These are phyloP conservation scores for Corynespora cassiicola DNA, from an alignment of 2,329 filamentous ascomycete species.

Conservation along the genomic window DNA sequence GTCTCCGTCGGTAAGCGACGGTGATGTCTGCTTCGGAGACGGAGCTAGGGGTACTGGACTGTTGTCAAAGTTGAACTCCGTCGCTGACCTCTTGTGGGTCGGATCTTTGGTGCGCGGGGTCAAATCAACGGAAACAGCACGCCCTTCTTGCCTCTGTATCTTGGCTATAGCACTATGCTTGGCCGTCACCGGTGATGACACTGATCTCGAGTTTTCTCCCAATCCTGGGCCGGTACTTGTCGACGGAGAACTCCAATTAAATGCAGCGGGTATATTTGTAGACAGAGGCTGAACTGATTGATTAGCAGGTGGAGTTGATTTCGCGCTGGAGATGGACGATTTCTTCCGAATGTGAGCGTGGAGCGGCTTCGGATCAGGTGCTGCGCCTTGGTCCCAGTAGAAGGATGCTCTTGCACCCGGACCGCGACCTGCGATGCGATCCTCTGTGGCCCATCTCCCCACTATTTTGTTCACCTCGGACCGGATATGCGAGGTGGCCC, in stretches of 20 bases:
- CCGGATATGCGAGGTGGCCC: slow-evolving; percentile 40
- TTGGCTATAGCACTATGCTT: slow-evolving; percentile 21
- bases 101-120: slow-evolving; percentile 15
- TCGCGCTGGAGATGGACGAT: slow-evolving; percentile 24
- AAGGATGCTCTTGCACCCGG: slow-evolving; percentile 42
- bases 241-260: slow-evolving; percentile 42
- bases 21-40: slow-evolving; percentile 2
- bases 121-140: slow-evolving; percentile 27
- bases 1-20: slow-evolving; percentile 5
- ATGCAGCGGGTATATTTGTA: slow-evolving; percentile 30
- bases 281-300: slow-evolving; percentile 28
- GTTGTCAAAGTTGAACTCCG: slow-evolving; percentile 4
- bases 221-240: slow-evolving; percentile 25
- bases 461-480: slow-evolving; percentile 44
- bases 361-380: slow-evolving; percentile 19
- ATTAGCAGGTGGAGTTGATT: slow-evolving; percentile 20
- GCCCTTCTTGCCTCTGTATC: slow-evolving; percentile 24
- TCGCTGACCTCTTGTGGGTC: slow-evolving; percentile 22
- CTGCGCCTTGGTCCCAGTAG: slow-evolving; percentile 43
- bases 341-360: slow-evolving; percentile 29
- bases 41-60: slow-evolving; percentile 1
- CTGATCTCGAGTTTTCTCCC: slow-evolving; percentile 22
- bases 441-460: slow-evolving; percentile 44
- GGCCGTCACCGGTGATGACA: slow-evolving; percentile 21
- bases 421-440: slow-evolving; percentile 44